A percentile compares a stretch with the other conserved stretches of the same genome.
phyloP scores from a whole-genome alignment of 345 rosid species.

The Moricandia arvensis region DNA sequence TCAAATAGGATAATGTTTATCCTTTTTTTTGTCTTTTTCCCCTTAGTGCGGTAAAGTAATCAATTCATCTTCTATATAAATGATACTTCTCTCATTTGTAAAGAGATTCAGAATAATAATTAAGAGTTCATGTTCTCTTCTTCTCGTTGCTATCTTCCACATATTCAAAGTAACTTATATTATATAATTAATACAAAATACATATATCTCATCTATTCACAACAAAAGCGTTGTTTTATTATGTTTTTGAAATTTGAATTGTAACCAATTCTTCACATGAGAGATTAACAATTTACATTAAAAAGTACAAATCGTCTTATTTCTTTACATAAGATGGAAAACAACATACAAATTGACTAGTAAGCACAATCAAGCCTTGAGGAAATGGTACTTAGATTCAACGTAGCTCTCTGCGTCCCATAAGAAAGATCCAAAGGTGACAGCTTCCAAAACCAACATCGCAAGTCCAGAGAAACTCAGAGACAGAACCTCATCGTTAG shows the following conservation, averaged over 20 bases:
- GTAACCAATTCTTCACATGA: constrained; percentile 13
- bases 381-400: constrained; percentile 71
- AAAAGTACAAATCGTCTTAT: constrained; percentile 14
- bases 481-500: constrained; percentile 58
- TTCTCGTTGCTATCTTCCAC: too few species aligned
- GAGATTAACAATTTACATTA: constrained; percentile 26
- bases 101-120: too few species aligned
- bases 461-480: constrained; percentile 70
- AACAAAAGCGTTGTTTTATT: background rate
- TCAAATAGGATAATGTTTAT: too few species aligned
- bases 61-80: too few species aligned
- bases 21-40: too few species aligned
- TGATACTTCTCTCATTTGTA: too few species aligned
- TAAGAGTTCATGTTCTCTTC: too few species aligned
- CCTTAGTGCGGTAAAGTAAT: too few species aligned
- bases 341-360: constrained; percentile 1
- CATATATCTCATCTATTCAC: too few species aligned
- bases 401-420: constrained; percentile 92
- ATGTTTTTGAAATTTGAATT: background rate
- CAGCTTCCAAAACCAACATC: constrained; percentile 88
- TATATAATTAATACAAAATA: too few species aligned
- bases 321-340: constrained; percentile 22
- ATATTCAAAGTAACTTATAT: too few species aligned
- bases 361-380: constrained; percentile 46
- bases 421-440: constrained; percentile 79